A percentile compares a stretch with the other conserved stretches of the same genome.
Evolutionary conservation across 768 basidiomycete genomes (phyloP).

Genomic region (Suillus subluteus): DNA sequence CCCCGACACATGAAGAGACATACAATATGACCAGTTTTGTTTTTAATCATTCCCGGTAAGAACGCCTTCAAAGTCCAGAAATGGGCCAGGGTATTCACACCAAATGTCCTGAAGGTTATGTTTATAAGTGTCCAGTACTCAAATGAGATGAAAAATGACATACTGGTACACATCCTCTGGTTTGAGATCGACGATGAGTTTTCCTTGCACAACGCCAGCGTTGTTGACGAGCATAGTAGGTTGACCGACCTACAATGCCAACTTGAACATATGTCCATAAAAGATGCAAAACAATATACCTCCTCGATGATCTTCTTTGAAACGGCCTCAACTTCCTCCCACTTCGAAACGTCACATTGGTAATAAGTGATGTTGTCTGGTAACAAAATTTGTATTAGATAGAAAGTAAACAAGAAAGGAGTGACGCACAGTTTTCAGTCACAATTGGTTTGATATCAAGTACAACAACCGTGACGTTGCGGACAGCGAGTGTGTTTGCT

Average conservation of each 20-base stretch:
- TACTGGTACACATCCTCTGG: conserved; percentile 84
- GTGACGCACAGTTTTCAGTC: conserved; percentile 70
- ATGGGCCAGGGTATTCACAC: conserved; percentile 85
- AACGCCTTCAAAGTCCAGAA: conserved; percentile 95
- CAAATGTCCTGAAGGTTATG: conserved; percentile 69
- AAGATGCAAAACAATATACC: conserved; percentile 42
- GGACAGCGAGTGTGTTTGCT: conserved; percentile 83
- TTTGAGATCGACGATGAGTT: conserved; percentile 76
- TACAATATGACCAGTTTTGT: conserved; percentile 84
- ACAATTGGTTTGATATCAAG: conserved; percentile 81
- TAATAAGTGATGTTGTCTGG: conserved; percentile 83
- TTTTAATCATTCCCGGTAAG: conserved; percentile 82
- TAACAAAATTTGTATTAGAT: conserved; percentile 1
- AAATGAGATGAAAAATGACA: conserved; percentile 4
- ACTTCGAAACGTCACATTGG: conserved; percentile 90
- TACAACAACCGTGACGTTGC: conserved; percentile 83
- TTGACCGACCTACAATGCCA: conserved; percentile 66
- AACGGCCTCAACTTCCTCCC: conserved; percentile 79
- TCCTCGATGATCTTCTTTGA: conserved; percentile 78
- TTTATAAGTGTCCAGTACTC: neutral
- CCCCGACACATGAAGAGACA: conserved; percentile 27
- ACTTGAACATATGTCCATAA: conserved; percentile 2
- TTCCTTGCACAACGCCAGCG: conserved; percentile 93
- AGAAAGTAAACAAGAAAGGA: neutral
- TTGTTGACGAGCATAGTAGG: conserved; percentile 94